These are phyloP conservation scores for Stenocarpella maydis DNA, from an alignment of 2,329 filamentous ascomycete species.

Conservation along the genomic window DNA sequence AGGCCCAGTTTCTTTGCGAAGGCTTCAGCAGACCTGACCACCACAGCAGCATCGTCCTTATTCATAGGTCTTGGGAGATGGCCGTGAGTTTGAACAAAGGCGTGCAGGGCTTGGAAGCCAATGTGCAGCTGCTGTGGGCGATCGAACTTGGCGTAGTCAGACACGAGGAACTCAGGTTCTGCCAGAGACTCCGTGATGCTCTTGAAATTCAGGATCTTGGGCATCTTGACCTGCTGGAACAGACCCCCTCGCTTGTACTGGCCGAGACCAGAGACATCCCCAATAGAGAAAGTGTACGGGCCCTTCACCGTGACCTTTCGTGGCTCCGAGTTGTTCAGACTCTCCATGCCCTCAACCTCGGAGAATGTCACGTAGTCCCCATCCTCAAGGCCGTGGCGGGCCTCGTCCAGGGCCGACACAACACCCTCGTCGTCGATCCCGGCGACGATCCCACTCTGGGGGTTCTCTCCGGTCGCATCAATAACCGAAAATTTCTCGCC, in stretches of 20 bases:
- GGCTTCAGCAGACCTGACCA: slow-evolving; percentile 77
- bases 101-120: slow-evolving; percentile 90
- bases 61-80: slow-evolving; percentile 85
- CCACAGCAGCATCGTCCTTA: slow-evolving; percentile 80
- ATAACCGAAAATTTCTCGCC: slow-evolving; percentile 91
- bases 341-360: slow-evolving; percentile 92
- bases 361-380: slow-evolving; percentile 96
- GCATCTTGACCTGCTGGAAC: slow-evolving; percentile 98
- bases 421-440: slow-evolving; percentile 88
- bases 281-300: slow-evolving; percentile 97
- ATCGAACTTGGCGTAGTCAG: slow-evolving; percentile 98
- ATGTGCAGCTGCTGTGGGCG: slow-evolving; percentile 90
- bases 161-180: slow-evolving; percentile 88
- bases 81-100: slow-evolving; percentile 79
- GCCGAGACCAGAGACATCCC: slow-evolving; percentile 86
- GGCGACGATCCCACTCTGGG: slow-evolving; percentile 86
- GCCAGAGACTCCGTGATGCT: slow-evolving; percentile 78
- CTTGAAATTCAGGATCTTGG: slow-evolving; percentile 91
- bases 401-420: slow-evolving; percentile 93
- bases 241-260: slow-evolving; percentile 89
- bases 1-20: slow-evolving; percentile 78
- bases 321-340: slow-evolving; percentile 81
- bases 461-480: slow-evolving; percentile 90
- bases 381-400: slow-evolving; percentile 92
- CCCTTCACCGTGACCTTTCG: slow-evolving; percentile 93